phyloP scores from a whole-genome alignment of 1,284 basidiomycete species.

The Caloboletus firmus region DNA sequence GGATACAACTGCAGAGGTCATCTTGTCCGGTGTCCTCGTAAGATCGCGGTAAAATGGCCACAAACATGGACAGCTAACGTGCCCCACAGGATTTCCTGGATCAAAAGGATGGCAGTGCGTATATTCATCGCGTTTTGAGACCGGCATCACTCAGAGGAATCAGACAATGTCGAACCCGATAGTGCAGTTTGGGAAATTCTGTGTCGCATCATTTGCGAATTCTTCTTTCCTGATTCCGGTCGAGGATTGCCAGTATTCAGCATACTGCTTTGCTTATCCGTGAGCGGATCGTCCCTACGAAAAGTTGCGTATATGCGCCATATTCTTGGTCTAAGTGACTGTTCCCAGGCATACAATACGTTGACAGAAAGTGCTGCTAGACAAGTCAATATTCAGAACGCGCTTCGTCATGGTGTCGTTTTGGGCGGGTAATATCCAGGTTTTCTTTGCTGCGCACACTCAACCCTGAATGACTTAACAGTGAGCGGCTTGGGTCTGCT shows the following conservation, averaged over 20 bases:
- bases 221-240: constrained; percentile 32
- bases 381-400: constrained; percentile 31
- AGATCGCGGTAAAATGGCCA: constrained; percentile 9
- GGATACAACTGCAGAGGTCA: constrained; percentile 38
- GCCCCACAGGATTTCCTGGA: constrained; percentile 33
- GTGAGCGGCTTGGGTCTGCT: constrained; percentile 36
- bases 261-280: constrained; percentile 22
- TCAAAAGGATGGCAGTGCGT: constrained; percentile 21
- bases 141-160: not conserved
- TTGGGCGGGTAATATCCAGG: constrained; percentile 39
- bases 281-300: constrained; percentile 17
- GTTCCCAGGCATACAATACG: constrained; percentile 36
- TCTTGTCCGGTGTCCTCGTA: constrained; percentile 48
- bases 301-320: constrained; percentile 34
- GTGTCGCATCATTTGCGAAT: constrained; percentile 31
- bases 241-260: constrained; percentile 14
- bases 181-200: constrained; percentile 23
- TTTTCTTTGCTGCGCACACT: not conserved
- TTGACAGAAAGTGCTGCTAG: constrained; percentile 34
- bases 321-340: constrained; percentile 3
- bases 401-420: constrained; percentile 34
- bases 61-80: constrained; percentile 11
- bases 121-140: not conserved
- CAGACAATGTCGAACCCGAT: constrained; percentile 18
- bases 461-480: constrained; percentile 15